Conservation (phyloP, 1,139 yeast species). For the Hansenula lynferdii region DNA sequence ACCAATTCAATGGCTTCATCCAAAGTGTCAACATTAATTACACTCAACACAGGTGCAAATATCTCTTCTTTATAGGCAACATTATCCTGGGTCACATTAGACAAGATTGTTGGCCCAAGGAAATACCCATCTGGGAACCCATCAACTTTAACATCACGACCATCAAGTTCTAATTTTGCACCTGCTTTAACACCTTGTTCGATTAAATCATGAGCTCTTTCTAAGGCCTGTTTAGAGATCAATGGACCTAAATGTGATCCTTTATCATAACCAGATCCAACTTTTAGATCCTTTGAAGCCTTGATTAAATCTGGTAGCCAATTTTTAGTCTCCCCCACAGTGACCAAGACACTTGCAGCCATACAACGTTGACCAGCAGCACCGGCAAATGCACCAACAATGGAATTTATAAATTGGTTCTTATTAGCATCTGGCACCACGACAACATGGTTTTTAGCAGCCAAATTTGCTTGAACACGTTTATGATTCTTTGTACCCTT, state of each 20-base stretch:
- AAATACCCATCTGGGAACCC: constrained; percentile 67
- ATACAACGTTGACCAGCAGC: constrained; percentile 87
- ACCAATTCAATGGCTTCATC: constrained; percentile 70
- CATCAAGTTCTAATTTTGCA: constrained; percentile 60
- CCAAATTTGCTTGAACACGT: constrained; percentile 74
- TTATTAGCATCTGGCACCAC: constrained; percentile 72
- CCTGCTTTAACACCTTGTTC: constrained; percentile 48
- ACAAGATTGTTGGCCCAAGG: constrained; percentile 67
- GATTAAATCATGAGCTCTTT: constrained; percentile 52
- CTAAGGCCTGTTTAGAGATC: constrained; percentile 54
- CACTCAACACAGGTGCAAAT: constrained; percentile 70
- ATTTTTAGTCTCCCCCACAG: constrained; percentile 65
- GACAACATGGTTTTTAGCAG: constrained; percentile 75
- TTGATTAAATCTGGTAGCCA: constrained; percentile 61
- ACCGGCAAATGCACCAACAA: constrained; percentile 77
- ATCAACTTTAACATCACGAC: constrained; percentile 47
- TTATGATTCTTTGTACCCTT: constrained; percentile 68
- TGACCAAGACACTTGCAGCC: constrained; percentile 73
- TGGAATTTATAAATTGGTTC: constrained; percentile 58
- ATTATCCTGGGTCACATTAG: constrained; percentile 64
- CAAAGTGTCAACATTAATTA: constrained; percentile 59
- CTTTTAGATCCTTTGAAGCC: constrained; percentile 53
- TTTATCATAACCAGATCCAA: constrained; percentile 64
- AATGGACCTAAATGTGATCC: constrained; percentile 69
- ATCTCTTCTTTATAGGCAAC: constrained; percentile 72